Evolutionary conservation across 306 rosid species (phyloP), one percentile per base, ranked within the genome.

Genomic region (Notholithocarpus densiflorus): DNA sequence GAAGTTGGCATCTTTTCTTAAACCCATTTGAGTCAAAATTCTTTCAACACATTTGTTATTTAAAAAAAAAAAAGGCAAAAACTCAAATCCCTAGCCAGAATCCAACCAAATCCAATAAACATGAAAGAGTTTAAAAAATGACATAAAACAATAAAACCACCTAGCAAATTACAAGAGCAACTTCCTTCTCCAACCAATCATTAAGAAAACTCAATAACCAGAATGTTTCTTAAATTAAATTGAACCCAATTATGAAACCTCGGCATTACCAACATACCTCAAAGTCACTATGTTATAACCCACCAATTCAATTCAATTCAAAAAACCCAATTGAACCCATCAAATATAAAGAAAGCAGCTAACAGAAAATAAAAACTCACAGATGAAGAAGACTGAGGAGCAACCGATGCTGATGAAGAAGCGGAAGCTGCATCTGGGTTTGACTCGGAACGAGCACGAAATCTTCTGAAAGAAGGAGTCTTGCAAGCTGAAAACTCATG

Each of bases 391-490:
- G 51, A 85, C 75, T 83, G 88, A 71, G 68, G 72, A 31, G 76
- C 78, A 17, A 56, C 71, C 3, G 90, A 65, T 48, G 90, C 73
- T 15, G 90, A 74, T 23, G 87, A 79, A 54, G 89, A 81, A 2
- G 94, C 75, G 5, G 90, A 83, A 51, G 80, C 23, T 75, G 56
- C 78, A 52, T 77, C 80, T 13, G 85, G 75, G 79, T 54, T 86
- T 9, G 89, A 74, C 75, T 82, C 90, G 65, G 85, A 86, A 74
- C 62, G 45, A 72, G 88, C 85, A 37, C 69, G 79, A 79, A 88
- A 86, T 15, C 84, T 77, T 56, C 83, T 37, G 34, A 85, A 71
- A 72, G 77, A 77, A 74, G 79, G 85, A 80, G 43, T 26, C n/a
- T 74, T 80, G 72, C 79, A 85, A 85, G 88, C 56, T 21, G 82